These are phyloP conservation scores for Ascochyta viciae-villosae DNA, from an alignment of 2,329 filamentous ascomycete species.

Conservation along the genomic window DNA sequence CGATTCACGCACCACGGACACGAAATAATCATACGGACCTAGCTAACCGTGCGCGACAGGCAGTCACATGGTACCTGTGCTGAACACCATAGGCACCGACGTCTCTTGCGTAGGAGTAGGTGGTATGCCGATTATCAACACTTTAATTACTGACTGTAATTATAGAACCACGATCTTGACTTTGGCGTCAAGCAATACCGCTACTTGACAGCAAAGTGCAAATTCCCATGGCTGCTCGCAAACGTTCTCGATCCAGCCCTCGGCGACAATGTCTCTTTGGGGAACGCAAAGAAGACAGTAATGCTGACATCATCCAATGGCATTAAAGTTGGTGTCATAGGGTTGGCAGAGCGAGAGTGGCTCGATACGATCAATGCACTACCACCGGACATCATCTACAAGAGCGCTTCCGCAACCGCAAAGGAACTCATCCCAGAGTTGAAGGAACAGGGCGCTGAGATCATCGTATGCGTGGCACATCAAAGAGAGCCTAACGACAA, in stretches of 20 bases:
- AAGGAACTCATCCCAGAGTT: conserved; percentile 76
- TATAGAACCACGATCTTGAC: conserved; percentile 87
- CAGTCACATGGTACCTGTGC: conserved; percentile 84
- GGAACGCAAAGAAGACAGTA: conserved; percentile 74
- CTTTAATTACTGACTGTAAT: conserved; percentile 19
- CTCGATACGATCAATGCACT: conserved; percentile 87
- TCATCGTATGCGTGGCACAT: conserved; percentile 83
- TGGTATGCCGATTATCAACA: conserved; percentile 23
- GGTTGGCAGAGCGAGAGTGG: conserved; percentile 86
- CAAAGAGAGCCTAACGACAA: conserved; percentile 89
- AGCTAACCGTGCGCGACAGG: conserved; percentile 51
- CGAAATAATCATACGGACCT: background rate
- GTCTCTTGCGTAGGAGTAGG: conserved; percentile 82
- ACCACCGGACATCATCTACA: conserved; percentile 82
- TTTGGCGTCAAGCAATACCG: conserved; percentile 85
- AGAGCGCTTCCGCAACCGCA: conserved; percentile 77
- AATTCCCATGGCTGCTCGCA: conserved; percentile 88
- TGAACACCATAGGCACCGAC: conserved; percentile 79
- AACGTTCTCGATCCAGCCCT: conserved; percentile 87
- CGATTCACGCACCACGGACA: background rate
- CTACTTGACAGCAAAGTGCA: conserved; percentile 74
- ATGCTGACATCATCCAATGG: conserved; percentile 84
- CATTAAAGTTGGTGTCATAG: conserved; percentile 84
- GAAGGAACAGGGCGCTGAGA: conserved; percentile 78
- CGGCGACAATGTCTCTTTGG: conserved; percentile 76